A percentile compares a stretch with the other conserved stretches of the same genome.
These are phyloP conservation scores for Quillaja saponaria DNA, from an alignment of 306 rosid genomes.

Conservation along the genomic window DNA sequence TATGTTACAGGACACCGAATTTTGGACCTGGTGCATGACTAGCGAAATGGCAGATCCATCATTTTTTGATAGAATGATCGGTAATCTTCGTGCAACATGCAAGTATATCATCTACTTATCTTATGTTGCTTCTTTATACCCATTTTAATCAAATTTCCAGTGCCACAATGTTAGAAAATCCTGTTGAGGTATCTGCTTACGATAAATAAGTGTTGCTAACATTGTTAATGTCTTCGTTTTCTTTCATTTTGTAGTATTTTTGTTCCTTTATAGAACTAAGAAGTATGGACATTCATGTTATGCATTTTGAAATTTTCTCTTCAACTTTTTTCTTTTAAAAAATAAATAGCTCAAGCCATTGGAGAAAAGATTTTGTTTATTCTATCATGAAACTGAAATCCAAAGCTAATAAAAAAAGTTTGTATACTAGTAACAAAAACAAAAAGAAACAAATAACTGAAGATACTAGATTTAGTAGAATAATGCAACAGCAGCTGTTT, in stretches of 20 bases:
- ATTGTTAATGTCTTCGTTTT: background rate
- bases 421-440: constrained; percentile 3
- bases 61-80: constrained; percentile 54
- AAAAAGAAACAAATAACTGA: background rate
- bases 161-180: constrained; percentile 6
- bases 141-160: background rate
- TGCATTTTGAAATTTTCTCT: background rate
- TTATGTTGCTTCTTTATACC: background rate
- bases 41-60: constrained; percentile 59
- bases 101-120: constrained; percentile 51
- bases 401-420: constrained; percentile 8
- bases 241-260: background rate
- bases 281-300: background rate
- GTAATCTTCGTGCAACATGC: constrained; percentile 72
- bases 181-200: background rate
- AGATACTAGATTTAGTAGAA: background rate
- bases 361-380: constrained; percentile 2
- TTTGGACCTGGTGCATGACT: constrained; percentile 3
- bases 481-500: too few relatives aligned
- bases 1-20: constrained; percentile 20
- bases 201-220: background rate
- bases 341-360: constrained; percentile 2
- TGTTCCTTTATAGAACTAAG: too few relatives aligned
- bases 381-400: background rate
- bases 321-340: background rate